These are phyloP conservation scores for Didymosphaeria variabile DNA, from an alignment of 2,329 filamentous ascomycete genomes.

Conservation along the genomic window DNA sequence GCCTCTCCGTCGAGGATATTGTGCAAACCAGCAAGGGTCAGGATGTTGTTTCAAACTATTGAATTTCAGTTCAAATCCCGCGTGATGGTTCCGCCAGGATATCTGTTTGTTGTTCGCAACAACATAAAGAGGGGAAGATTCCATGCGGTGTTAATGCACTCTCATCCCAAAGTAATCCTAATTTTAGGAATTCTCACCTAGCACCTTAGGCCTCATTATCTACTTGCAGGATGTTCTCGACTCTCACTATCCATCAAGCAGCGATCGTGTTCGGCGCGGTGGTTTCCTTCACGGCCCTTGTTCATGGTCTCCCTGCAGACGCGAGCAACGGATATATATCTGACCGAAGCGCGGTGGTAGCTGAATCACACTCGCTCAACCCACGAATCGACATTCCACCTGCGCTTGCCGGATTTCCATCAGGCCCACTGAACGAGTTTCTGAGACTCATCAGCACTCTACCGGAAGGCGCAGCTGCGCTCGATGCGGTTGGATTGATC, in stretches of 20 bases:
- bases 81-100: neutral
- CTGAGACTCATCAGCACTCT: conserved; percentile 18
- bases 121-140: neutral
- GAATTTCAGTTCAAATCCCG: neutral
- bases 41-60: neutral
- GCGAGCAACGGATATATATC: neutral
- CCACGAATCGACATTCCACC: conserved; percentile 4
- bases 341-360: neutral
- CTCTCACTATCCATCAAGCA: neutral
- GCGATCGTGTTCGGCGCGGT: neutral
- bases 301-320: neutral
- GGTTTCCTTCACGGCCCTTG: neutral
- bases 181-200: neutral
- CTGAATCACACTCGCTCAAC: neutral
- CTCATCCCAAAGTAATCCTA: no score
- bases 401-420: conserved; percentile 14
- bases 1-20: no score
- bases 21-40: neutral
- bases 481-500: conserved; percentile 14
- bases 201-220: neutral
- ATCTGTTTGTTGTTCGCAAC: neutral
- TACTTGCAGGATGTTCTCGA: neutral
- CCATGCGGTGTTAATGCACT: neutral
- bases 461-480: conserved; percentile 14
- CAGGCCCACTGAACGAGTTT: conserved; percentile 15